These are phyloP conservation scores for Trichoderma parareesei DNA, from an alignment of 495 filamentous ascomycete species.

Conservation along the genomic window DNA sequence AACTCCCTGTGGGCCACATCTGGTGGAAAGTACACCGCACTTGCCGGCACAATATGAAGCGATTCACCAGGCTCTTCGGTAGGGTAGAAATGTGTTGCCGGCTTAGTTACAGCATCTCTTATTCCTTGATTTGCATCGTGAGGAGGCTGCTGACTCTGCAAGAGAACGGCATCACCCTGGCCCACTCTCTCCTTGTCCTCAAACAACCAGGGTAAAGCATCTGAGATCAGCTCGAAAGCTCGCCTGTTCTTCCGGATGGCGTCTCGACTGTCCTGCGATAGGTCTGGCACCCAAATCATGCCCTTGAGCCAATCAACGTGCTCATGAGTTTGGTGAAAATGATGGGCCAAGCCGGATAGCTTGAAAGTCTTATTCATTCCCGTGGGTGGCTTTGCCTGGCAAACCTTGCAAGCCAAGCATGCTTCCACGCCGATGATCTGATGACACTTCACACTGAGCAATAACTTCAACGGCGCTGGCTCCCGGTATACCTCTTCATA, in stretches of 20 bases:
- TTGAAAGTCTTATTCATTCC: neutral
- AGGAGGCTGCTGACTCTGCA: neutral
- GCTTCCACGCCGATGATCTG: neutral
- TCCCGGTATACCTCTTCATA: too few species aligned
- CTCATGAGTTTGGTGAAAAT: neutral
- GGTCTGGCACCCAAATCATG: neutral
- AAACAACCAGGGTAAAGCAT: slow-evolving; percentile 6
- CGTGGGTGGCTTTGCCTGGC: neutral
- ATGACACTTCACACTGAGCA: slow-evolving; percentile 25
- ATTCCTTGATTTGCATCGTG: neutral
- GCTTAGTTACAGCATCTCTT: neutral
- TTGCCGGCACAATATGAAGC: too few species aligned
- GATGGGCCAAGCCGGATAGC: neutral
- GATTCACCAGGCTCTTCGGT: too few species aligned
- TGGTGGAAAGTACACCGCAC: too few species aligned
- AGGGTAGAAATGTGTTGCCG: too few species aligned
- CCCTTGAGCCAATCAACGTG: neutral
- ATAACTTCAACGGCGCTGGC: slow-evolving; percentile 33
- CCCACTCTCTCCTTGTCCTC: neutral
- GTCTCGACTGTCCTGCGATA: neutral
- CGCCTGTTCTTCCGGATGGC: neutral
- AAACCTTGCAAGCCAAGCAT: neutral
- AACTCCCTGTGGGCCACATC: too few species aligned
- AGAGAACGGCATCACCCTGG: neutral
- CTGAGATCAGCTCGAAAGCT: neutral